Evolutionary conservation across 176 grass and related monocot species (phyloP), one percentile per base, ranked within the genome.

Genomic region (Oryza nivara): DNA sequence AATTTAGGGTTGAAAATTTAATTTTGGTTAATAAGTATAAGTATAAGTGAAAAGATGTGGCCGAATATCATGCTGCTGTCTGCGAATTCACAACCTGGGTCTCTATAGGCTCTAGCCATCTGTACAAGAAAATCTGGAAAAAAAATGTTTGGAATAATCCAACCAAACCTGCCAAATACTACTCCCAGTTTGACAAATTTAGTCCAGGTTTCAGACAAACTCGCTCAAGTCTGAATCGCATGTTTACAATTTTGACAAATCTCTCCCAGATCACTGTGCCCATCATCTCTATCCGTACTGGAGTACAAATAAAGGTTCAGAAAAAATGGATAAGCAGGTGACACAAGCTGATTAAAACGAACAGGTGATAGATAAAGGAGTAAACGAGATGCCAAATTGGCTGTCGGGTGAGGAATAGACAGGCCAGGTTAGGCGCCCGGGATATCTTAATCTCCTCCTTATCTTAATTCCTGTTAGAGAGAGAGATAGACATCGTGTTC

Each of bases 321-420:
- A 60, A 32, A 32, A 32, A 26, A 67, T 6, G 34, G 7, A 58
- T 9, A 58, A 63, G 58, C 58, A 2, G 9, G 49, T 20, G 19
- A 61, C 7, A 61, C 0, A 9, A 22, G 56, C 19, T 9, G 20
- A 61, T 61, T 61, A 61, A 61, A 61, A 22, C 7, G n/a, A 10
- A 20, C 17, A 61, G 7, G 56, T 22, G 19, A 25, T 3, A 25
- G 30, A 68, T n/a, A 38, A 38, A 38, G 6, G 26, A 38, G 46
- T 14, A 16, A 9, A 9, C 5, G 8, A 13, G 46, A 26, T 61
- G 74, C 11, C 66, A 48, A 78, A 36, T 25, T 10, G 51, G 67
- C 51, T 85, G 75, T 85, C 75, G 43, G 70, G 81, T 38, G 28
- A 48, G 19, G 40, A 66, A 83, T 67, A 83, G 81, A 83, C 71